A percentile compares a stretch with the other conserved stretches of the same genome.
These are phyloP conservation scores for Penicillium verhagenii DNA, from an alignment of 495 filamentous ascomycete species.

Conservation along the genomic window DNA sequence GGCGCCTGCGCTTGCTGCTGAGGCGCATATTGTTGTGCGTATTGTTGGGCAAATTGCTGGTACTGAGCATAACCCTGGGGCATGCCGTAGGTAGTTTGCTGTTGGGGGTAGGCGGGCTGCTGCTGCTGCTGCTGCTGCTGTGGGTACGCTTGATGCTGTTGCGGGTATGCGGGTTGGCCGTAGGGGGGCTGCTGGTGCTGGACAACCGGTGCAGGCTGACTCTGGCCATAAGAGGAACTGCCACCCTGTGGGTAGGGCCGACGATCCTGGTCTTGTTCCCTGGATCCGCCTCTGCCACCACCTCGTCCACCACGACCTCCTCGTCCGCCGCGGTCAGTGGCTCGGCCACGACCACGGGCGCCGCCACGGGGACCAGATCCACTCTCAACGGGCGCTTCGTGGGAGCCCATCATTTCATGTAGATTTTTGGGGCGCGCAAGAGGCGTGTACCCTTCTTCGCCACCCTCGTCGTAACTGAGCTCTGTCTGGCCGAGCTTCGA, in stretches of 20 bases:
- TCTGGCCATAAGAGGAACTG: constrained; percentile 11
- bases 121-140: not conserved
- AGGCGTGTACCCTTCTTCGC: constrained; percentile 61
- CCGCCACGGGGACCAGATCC: constrained; percentile 38
- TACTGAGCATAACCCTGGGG: constrained; percentile 34
- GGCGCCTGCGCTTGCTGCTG: constrained; percentile 37
- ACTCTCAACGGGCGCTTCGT: constrained; percentile 49
- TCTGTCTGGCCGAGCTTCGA: constrained; percentile 44
- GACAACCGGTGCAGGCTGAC: constrained; percentile 7
- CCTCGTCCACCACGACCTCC: constrained; percentile 49
- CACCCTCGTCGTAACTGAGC: constrained; percentile 56
- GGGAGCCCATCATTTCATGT: constrained; percentile 50
- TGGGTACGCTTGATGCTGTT: constrained; percentile 9
- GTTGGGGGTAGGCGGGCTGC: constrained; percentile 18
- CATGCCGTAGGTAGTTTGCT: constrained; percentile 27
- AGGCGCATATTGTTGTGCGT: constrained; percentile 27
- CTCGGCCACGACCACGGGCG: constrained; percentile 40
- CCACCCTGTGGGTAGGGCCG: constrained; percentile 33
- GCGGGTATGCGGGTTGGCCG: constrained; percentile 24
- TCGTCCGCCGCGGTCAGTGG: constrained; percentile 45
- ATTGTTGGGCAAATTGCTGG: constrained; percentile 16
- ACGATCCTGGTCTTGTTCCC: constrained; percentile 45
- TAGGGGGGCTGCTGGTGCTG: constrained; percentile 29
- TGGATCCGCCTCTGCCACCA: constrained; percentile 43
- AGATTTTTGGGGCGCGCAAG: constrained; percentile 62